These are phyloP conservation scores for Trametopsis cervina DNA, from an alignment of 768 basidiomycete species.

Conservation along the genomic window DNA sequence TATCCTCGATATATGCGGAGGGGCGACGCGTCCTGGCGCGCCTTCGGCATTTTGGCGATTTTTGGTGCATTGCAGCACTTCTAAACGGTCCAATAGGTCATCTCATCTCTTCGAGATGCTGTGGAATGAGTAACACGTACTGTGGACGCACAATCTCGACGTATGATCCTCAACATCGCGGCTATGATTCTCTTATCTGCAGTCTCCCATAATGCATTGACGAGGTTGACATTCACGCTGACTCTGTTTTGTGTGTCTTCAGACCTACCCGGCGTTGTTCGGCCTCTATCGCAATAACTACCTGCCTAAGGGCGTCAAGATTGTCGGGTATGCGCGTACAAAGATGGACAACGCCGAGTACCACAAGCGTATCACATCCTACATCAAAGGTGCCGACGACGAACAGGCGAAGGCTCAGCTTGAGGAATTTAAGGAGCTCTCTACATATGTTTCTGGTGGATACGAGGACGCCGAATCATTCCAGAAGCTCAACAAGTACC, in stretches of 20 bases:
- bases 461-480: slow-evolving; percentile 87
- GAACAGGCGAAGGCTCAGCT: slow-evolving; percentile 51
- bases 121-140: no score
- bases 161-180: background rate
- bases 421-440: slow-evolving; percentile 76
- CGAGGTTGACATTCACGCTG: no score
- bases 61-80: no score
- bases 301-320: slow-evolving; percentile 78
- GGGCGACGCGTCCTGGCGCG: no score
- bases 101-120: no score
- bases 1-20: no score
- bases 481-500: slow-evolving; percentile 63
- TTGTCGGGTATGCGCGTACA: slow-evolving; percentile 95
- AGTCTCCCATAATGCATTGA: background rate
- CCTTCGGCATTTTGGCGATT: no score
- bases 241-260: slow-evolving; percentile 1
- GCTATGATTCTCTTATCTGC: background rate
- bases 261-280: slow-evolving; percentile 97
- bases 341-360: slow-evolving; percentile 88
- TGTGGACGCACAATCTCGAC: background rate
- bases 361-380: slow-evolving; percentile 73
- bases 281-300: slow-evolving; percentile 74
- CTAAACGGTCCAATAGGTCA: no score
- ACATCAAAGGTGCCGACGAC: slow-evolving; percentile 78
- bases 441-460: slow-evolving; percentile 77